These are phyloP conservation scores for Ambrosiella cleistominuta DNA, from an alignment of 2,329 filamentous ascomycete genomes.

Conservation along the genomic window DNA sequence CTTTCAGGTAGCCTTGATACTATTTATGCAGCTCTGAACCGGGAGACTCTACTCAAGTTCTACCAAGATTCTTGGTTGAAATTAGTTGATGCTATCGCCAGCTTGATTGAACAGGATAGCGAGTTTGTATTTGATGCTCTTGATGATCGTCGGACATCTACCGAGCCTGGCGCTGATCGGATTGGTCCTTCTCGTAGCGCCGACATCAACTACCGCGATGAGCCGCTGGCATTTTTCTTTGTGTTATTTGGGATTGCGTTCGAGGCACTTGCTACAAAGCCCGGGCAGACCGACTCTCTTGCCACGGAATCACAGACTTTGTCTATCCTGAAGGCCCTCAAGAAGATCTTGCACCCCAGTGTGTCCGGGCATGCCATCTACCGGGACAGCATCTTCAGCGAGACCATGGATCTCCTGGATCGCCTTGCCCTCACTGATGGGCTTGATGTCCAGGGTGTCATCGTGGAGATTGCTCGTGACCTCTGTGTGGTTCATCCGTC, in stretches of 20 bases:
- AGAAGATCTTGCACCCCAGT: conserved; percentile 85
- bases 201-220: conserved; percentile 94
- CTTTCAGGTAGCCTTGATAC: conserved; percentile 76
- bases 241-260: conserved; percentile 93
- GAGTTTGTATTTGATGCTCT: conserved; percentile 94
- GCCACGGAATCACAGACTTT: conserved; percentile 63
- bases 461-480: conserved; percentile 83
- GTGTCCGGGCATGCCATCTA: conserved; percentile 96
- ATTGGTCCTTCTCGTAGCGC: conserved; percentile 22
- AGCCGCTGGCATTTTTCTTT: conserved; percentile 97
- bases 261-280: conserved; percentile 63
- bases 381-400: conserved; percentile 84
- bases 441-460: conserved; percentile 72
- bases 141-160: conserved; percentile 56
- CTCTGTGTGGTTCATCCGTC: conserved; percentile 84
- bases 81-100: conserved; percentile 91
- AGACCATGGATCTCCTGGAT: conserved; percentile 92
- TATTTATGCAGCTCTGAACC: conserved; percentile 85
- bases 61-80: conserved; percentile 97
- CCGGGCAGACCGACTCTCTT: conserved; percentile 35
- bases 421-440: conserved; percentile 82
- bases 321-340: conserved; percentile 76
- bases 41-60: conserved; percentile 83
- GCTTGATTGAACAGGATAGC: conserved; percentile 91
- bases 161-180: conserved; percentile 14